Base-by-base conservation (phyloP, 495 filamentous ascomycete species). In the Hypoxylon subgilvum region DNA sequence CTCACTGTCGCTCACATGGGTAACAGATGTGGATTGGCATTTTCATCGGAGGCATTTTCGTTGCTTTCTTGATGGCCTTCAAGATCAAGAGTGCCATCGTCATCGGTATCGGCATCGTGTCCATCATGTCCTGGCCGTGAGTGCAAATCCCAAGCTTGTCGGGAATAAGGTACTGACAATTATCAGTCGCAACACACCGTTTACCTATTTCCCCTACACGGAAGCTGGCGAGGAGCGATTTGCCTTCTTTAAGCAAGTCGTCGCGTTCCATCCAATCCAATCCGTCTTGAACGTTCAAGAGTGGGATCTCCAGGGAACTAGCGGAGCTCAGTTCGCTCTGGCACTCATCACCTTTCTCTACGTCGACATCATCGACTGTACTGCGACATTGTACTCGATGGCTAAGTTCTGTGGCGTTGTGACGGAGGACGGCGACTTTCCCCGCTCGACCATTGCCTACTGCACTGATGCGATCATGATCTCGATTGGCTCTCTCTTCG, bases 281-380 rank as follows among this genome's bases (percentile, higher is more conserved):
- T 79, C 83, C 40, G 87, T 80, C 9, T 69, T 92, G 5, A 74
- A 72, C 2, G 86, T 80, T 4, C 84, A 88, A 58, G 73, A 90
- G 12, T 93, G 88, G 88, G 68, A 87, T 64, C 66, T 92, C 10
- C 17, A 40, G 25, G 72, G 67, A 3, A 68, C 73, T 6, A 74
- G 72, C 5, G 82, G 83, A 31, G 82, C 84, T 0, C 67, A 74
- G 52, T 91, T 94, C 66, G 84, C 81, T 27, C 72, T 92, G 10
- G 89, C 89, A 1, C 83, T 92, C 32, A 84, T 94, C 62, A 92
- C 90, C 10, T 92, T 94, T 68, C 81, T 92, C 54, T 92, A 94
- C 61, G 90, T 94, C 46, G 90, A 94, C 71, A 91, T 92, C 47
- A 81, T 86, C 45, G 83, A 86, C 57, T 79, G 78, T 61, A 85